phyloP scores from a whole-genome alignment of 495 filamentous ascomycete species.

The Copromyces sp. region DNA sequence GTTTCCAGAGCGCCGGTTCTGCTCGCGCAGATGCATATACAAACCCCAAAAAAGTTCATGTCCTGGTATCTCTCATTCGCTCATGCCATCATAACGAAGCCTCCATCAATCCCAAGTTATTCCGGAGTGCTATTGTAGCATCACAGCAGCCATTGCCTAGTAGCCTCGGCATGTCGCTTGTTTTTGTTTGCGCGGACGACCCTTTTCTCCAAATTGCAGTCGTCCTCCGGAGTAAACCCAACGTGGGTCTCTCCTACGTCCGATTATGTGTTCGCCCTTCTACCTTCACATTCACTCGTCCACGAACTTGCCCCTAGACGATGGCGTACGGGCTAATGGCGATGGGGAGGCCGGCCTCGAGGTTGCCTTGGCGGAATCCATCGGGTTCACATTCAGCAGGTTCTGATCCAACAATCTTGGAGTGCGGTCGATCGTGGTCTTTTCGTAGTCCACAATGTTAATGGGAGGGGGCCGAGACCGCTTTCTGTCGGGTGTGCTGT shows the following conservation, averaged over 20 bases:
- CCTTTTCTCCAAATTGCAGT: not conserved
- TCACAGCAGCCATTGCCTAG: not conserved
- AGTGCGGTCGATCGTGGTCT: conserved; percentile 46
- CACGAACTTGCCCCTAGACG: conserved; percentile 26
- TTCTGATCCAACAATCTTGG: conserved; percentile 23
- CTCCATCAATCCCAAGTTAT: not conserved
- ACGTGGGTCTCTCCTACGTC: not conserved
- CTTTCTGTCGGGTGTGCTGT: conserved; percentile 50
- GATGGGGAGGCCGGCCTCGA: conserved; percentile 61
- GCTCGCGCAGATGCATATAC: not conserved
- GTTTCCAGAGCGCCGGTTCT: not conserved
- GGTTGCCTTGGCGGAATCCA: conserved; percentile 47
- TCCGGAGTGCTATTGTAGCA: not conserved
- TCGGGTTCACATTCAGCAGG: conserved; percentile 24
- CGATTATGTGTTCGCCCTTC: not conserved
- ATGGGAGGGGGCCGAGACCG: conserved; percentile 61
- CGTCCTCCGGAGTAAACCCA: not conserved
- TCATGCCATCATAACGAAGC: not conserved
- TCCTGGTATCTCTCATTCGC: not conserved
- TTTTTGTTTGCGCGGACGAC: not conserved
- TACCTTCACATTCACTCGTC: conserved; percentile 22
- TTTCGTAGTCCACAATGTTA: conserved; percentile 65
- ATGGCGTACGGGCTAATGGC: conserved; percentile 43
- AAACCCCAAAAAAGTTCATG: not conserved
- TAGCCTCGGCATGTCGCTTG: not conserved